Conservation (phyloP, 73 alveolate genomes). For the Paramecium primaurelia region DNA sequence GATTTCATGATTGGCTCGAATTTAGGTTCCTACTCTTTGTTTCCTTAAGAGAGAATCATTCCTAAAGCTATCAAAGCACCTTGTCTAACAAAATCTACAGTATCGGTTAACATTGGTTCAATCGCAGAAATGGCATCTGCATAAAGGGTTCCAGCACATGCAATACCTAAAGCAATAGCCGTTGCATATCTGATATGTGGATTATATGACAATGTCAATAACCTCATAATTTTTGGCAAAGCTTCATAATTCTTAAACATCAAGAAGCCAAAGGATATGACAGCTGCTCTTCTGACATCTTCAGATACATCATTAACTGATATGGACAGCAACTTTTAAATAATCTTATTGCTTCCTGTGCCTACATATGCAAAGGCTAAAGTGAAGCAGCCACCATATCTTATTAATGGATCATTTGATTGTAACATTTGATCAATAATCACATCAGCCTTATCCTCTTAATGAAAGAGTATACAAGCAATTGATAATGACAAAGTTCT, state of each 20-base stretch:
- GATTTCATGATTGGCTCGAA: constrained; percentile 79
- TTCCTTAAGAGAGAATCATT: constrained; percentile 82
- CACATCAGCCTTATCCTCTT: constrained; percentile 89
- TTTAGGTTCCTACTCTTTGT: constrained; percentile 86
- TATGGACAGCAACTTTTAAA: constrained; percentile 90
- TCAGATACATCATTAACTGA: constrained; percentile 96
- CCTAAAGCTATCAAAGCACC: constrained; percentile 93
- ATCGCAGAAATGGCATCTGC: constrained; percentile 85
- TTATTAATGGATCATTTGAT: constrained; percentile 86
- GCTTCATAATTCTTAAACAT: constrained; percentile 84
- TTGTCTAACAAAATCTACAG: constrained; percentile 92
- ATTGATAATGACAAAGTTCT: constrained; percentile 87
- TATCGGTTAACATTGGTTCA: constrained; percentile 88
- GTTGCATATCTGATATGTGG: constrained; percentile 99
- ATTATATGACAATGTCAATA: constrained; percentile 93
- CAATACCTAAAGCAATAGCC: constrained; percentile 98
- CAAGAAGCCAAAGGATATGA: constrained; percentile 92
- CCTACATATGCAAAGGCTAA: constrained; percentile 87
- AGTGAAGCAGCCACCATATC: constrained; percentile 62
- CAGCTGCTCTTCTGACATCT: constrained; percentile 98
- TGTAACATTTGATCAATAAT: constrained; percentile 79
- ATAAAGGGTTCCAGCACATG: constrained; percentile 98
- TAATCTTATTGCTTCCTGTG: constrained; percentile 88
- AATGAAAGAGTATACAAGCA: constrained; percentile 83
- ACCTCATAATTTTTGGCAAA: constrained; percentile 82